These are phyloP conservation scores for Psilocybe sp. DNA, from an alignment of 768 basidiomycete genomes.

Conservation along the genomic window DNA sequence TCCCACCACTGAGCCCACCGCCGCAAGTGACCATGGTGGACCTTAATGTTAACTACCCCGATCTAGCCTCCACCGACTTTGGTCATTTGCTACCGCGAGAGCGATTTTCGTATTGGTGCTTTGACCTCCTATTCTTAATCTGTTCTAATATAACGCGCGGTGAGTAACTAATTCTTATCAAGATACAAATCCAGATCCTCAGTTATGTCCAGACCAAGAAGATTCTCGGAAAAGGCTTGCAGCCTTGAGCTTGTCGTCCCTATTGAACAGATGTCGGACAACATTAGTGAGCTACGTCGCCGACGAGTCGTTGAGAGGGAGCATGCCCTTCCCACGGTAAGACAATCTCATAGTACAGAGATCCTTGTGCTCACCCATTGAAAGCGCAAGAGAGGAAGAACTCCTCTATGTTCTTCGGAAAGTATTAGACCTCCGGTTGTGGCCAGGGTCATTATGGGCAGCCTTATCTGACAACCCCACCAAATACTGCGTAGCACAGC, in stretches of 20 bases:
- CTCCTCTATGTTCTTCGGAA: constrained; percentile 80
- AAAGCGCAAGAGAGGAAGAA: constrained; percentile 85
- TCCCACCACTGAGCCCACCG: constrained; percentile 4
- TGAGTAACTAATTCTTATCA: constrained; percentile 19
- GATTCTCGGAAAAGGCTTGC: constrained; percentile 64
- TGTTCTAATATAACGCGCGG: constrained; percentile 69
- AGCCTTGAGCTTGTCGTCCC: constrained; percentile 63
- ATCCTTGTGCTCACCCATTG: not conserved
- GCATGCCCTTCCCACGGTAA: constrained; percentile 84
- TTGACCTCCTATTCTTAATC: constrained; percentile 80
- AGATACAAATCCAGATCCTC: not conserved
- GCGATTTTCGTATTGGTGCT: constrained; percentile 90
- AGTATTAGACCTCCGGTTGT: constrained; percentile 68
- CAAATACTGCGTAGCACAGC: constrained; percentile 48
- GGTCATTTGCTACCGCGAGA: constrained; percentile 66
- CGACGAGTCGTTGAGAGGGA: constrained; percentile 82
- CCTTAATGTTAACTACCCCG: constrained; percentile 28
- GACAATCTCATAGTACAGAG: not conserved
- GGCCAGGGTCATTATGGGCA: constrained; percentile 76
- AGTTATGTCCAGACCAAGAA: constrained; percentile 53
- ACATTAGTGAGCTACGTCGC: constrained; percentile 75
- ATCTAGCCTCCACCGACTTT: constrained; percentile 58
- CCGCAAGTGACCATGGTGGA: constrained; percentile 26
- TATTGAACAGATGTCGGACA: constrained; percentile 74
- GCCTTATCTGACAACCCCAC: constrained; percentile 67